A percentile compares a stretch with the other conserved stretches of the same genome.
phyloP scores from a whole-genome alignment of 2,329 filamentous ascomycete species.

The Mycosphaerella sp. region DNA sequence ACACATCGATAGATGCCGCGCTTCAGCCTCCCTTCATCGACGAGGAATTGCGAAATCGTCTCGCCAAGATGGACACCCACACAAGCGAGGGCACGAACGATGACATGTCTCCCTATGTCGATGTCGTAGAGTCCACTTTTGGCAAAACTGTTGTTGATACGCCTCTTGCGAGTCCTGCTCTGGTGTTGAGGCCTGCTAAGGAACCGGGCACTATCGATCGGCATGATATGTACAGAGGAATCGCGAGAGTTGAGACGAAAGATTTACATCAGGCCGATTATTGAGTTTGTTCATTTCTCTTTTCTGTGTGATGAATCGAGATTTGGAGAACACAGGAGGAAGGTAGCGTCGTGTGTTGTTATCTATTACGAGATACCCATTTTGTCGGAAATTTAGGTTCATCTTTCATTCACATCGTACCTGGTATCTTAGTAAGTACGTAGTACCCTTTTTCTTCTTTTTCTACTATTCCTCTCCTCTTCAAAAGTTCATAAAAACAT shows the following conservation, averaged over 20 bases:
- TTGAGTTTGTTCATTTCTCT: neutral
- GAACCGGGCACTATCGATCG: slow-evolving; percentile 35
- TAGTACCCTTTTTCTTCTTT: too few relatives aligned
- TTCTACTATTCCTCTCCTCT: too few relatives aligned
- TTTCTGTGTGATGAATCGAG: too few relatives aligned
- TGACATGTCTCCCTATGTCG: neutral
- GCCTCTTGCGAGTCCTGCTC: slow-evolving; percentile 25
- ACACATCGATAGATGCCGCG: slow-evolving; percentile 22
- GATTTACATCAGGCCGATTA: slow-evolving; percentile 32
- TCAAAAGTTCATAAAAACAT: too few relatives aligned
- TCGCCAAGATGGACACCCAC: slow-evolving; percentile 20
- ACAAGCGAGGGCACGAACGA: slow-evolving; percentile 7
- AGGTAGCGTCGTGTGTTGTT: neutral
- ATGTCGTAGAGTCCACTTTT: slow-evolving; percentile 6
- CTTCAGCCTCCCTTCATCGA: slow-evolving; percentile 9
- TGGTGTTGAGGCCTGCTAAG: slow-evolving; percentile 24
- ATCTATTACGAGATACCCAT: neutral
- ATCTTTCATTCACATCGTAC: too few relatives aligned
- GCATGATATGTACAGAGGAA: slow-evolving; percentile 40
- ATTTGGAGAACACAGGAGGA: neutral
- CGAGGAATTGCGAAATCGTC: slow-evolving; percentile 13
- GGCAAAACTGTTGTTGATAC: slow-evolving; percentile 20
- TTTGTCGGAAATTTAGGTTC: neutral
- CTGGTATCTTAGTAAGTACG: too few relatives aligned
- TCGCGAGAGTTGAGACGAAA: slow-evolving; percentile 34